Conservation (phyloP, 352 stramenopile species). For the Phytophthora podocarpi region DNA sequence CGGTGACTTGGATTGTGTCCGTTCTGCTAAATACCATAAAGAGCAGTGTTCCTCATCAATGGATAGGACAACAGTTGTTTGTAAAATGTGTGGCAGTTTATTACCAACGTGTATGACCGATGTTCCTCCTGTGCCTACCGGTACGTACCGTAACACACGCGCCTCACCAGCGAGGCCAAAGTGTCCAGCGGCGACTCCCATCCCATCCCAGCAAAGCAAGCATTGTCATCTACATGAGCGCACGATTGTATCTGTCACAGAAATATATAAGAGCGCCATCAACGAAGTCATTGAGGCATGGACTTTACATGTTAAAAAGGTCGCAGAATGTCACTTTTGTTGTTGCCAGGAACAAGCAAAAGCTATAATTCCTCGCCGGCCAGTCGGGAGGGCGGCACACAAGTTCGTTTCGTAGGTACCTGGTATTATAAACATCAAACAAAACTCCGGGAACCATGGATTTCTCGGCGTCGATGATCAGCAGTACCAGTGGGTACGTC, state of each 20-base stretch:
- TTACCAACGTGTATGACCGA: too few relatives aligned
- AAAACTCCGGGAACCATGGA: constrained; percentile 17
- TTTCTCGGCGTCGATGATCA: constrained; percentile 27
- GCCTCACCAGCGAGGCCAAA: too few relatives aligned
- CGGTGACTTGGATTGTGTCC: constrained; percentile 1
- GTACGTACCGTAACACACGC: too few relatives aligned
- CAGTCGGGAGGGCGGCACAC: too few relatives aligned
- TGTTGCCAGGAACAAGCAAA: constrained; percentile 2
- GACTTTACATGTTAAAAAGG: constrained; percentile 8
- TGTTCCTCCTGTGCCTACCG: too few relatives aligned
- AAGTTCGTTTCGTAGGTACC: not conserved
- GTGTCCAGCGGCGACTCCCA: not conserved
- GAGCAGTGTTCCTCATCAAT: too few relatives aligned
- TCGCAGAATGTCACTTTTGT: constrained; percentile 8
- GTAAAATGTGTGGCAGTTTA: constrained; percentile 2
- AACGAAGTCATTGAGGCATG: not conserved
- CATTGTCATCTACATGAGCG: constrained; percentile 15
- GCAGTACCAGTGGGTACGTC: constrained; percentile 19
- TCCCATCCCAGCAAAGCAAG: constrained; percentile 17
- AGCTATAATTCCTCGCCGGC: not conserved
- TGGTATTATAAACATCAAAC: not conserved
- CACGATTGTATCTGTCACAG: constrained; percentile 15
- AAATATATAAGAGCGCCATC: not conserved
- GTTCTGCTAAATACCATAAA: not conserved
- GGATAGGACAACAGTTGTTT: constrained; percentile 16